Base-by-base conservation (phyloP, 352 stramenopile genomes). In the Globisporangium heterothallicum region DNA sequence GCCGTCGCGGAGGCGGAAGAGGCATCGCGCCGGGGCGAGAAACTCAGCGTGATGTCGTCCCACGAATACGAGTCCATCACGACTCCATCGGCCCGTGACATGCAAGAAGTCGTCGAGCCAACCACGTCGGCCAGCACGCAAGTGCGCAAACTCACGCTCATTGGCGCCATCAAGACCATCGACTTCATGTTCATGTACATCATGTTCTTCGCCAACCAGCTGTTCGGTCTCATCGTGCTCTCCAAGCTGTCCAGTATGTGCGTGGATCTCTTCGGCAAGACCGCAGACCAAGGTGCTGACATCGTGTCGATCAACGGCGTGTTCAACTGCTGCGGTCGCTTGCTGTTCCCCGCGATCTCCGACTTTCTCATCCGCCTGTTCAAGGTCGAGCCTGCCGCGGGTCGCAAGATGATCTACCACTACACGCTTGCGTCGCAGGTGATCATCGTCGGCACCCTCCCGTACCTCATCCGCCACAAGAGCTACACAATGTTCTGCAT, bases 151-250 rank as follows among this genome's bases (percentile, higher is more conserved):
- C 53, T 84, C 32, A 70, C 65, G 27, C 65, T 86, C 41, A 81
- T 83, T 51, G 25, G 64, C 27, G 72, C 72, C 36, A 63, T 84
- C 56, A 64, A 80, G 57, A 77, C 73, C 12, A 56, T 66, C 40
- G 75, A 86, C 48, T 84, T 70, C 58, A 58, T 77, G 49, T 77
- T 80, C 64, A 61, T 86, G 35, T 86, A 84, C 61, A 63, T 86
- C 44, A 83, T 81, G 70, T 79, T 84, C 59, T 81, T 79, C 40
- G 66, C 55, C 49, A 80, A 78, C 56, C 74, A 83, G 64, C 66
- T 81, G 21, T 86, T 79, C 41, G 73, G 75, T 7, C 68, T 83
- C 43, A 80, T 84, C 36, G 71, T 83, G 45, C 73, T 86, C 41
- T 84, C 75, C 4, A 75, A 73, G 56, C 64, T 86, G 4, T 77